Conservation (phyloP, 257 asterid species). For the Knoxia roxburghii region DNA sequence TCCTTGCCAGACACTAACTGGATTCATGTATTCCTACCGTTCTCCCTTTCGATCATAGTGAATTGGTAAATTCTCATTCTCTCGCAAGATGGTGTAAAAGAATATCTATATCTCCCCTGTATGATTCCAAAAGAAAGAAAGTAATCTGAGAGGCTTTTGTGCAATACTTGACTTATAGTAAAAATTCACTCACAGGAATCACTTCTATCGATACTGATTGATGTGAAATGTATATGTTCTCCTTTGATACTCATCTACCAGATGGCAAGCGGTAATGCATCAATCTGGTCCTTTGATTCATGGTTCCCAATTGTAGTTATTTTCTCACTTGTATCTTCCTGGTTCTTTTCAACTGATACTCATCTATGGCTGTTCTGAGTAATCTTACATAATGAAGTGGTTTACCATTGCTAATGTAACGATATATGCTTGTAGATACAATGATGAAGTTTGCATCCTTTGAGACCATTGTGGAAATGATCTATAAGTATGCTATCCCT, state of each 20-base stretch:
- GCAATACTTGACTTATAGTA: too few relatives aligned
- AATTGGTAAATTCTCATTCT: not conserved
- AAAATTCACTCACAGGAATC: not conserved
- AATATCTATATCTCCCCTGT: too few relatives aligned
- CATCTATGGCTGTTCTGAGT: not conserved
- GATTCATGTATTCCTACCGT: not conserved
- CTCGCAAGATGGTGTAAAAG: too few relatives aligned
- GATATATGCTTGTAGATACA: constrained; percentile 45
- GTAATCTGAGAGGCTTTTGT: too few relatives aligned
- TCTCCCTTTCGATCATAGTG: not conserved
- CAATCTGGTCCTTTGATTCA: not conserved
- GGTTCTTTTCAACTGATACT: not conserved
- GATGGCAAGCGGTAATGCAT: not conserved
- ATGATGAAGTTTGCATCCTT: constrained; percentile 92
- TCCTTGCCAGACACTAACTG: not conserved
- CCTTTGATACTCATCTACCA: not conserved
- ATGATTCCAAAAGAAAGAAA: too few relatives aligned
- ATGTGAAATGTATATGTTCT: too few relatives aligned
- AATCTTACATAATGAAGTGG: not conserved
- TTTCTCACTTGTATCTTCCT: not conserved
- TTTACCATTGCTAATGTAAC: not conserved
- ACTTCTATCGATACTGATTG: too few relatives aligned
- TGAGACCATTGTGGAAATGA: constrained; percentile 67
- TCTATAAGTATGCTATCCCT: constrained; percentile 65
- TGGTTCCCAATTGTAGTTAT: not conserved